These are phyloP conservation scores for Claviceps purpurea DNA, from an alignment of 2,329 filamentous ascomycete species.

Conservation along the genomic window DNA sequence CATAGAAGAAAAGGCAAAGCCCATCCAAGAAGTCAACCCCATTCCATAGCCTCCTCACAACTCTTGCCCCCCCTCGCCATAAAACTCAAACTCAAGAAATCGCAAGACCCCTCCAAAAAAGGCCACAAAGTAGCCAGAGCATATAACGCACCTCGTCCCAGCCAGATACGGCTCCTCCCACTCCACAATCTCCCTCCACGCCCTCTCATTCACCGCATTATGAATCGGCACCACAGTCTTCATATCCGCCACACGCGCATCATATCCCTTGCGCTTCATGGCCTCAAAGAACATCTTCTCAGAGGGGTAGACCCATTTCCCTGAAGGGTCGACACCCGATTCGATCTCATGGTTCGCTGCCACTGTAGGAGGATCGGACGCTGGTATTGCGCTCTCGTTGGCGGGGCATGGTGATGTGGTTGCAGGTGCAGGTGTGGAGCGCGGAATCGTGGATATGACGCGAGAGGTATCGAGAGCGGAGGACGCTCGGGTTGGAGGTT, in stretches of 20 bases:
- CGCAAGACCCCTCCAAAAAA: too few species aligned
- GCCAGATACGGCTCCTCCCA: constrained; percentile 66
- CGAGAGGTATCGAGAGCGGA: constrained; percentile 48
- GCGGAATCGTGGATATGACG: constrained; percentile 68
- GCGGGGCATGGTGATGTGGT: constrained; percentile 18
- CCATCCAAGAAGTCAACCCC: constrained; percentile 28
- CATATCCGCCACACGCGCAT: constrained; percentile 62
- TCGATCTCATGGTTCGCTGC: constrained; percentile 65
- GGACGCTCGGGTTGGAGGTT: constrained; percentile 8
- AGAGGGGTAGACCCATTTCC: constrained; percentile 95
- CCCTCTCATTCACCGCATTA: constrained; percentile 94
- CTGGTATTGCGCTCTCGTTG: constrained; percentile 18
- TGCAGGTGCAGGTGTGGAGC: constrained; percentile 28
- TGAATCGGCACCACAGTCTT: constrained; percentile 89
- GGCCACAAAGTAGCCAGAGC: too few species aligned
- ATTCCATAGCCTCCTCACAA: too few species aligned
- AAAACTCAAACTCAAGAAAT: too few species aligned
- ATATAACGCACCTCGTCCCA: constrained; percentile 36
- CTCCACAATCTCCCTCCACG: constrained; percentile 79
- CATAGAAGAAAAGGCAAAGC: constrained; percentile 26
- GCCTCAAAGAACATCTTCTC: constrained; percentile 98
- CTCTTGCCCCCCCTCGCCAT: too few species aligned
- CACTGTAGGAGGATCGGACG: constrained; percentile 37
- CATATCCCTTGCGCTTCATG: constrained; percentile 81
- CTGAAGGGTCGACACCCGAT: constrained; percentile 55